These are phyloP conservation scores for Irpex rosettiformis DNA, from an alignment of 1,284 basidiomycete genomes.

Conservation along the genomic window DNA sequence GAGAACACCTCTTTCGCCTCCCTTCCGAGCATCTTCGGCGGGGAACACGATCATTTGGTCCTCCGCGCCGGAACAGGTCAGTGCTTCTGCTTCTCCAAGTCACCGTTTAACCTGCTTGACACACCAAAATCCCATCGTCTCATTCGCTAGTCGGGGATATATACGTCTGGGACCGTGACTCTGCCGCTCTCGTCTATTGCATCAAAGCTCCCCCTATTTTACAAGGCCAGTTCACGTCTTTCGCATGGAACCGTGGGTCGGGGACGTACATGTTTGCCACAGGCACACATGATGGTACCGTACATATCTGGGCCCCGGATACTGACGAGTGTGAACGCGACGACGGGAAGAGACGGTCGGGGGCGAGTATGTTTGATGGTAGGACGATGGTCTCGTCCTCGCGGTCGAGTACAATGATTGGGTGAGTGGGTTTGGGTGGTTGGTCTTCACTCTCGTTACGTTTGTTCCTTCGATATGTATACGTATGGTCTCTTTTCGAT, in stretches of 20 bases:
- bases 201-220: neutral
- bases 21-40: constrained; percentile 10
- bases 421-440: no score
- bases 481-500: no score
- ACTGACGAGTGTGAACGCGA: neutral
- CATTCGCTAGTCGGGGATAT: constrained; percentile 5
- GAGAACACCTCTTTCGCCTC: constrained; percentile 1
- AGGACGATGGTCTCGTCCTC: no score
- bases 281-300: constrained; percentile 6
- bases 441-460: no score
- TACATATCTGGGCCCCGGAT: constrained; percentile 8
- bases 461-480: no score
- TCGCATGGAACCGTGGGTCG: constrained; percentile 8
- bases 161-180: constrained; percentile 7
- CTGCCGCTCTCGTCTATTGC: neutral
- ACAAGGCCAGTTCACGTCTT: constrained; percentile 1
- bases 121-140: neutral
- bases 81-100: neutral
- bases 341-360: neutral
- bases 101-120: neutral
- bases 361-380: no score
- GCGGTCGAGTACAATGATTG: no score
- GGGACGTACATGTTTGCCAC: constrained; percentile 10
- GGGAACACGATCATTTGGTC: constrained; percentile 6
- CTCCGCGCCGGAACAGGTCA: constrained; percentile 9